Conservation (phyloP, 1,284 basidiomycete genomes). For the Caloboletus inedulis region DNA sequence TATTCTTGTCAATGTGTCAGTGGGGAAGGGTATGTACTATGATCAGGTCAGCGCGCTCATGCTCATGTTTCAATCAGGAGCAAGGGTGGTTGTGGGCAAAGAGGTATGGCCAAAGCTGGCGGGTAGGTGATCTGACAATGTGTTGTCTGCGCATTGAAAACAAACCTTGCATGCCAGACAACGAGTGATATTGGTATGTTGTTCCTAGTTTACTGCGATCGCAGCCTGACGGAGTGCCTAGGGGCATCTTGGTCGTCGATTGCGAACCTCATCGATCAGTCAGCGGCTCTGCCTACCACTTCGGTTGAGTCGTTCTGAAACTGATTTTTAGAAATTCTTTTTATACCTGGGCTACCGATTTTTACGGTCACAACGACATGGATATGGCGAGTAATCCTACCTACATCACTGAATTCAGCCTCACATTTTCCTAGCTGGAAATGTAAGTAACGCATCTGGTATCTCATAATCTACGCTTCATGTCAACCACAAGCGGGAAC, state of each 20-base stretch:
- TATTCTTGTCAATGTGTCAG: slow-evolving; percentile 53
- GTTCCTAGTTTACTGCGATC: neutral
- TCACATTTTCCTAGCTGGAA: slow-evolving; percentile 36
- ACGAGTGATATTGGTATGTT: slow-evolving; percentile 48
- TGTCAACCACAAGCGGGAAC: slow-evolving; percentile 36
- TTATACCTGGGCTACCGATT: slow-evolving; percentile 41
- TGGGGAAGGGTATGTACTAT: slow-evolving; percentile 50
- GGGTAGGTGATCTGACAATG: slow-evolving; percentile 37
- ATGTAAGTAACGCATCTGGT: slow-evolving; percentile 23
- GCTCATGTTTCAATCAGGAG: slow-evolving; percentile 35
- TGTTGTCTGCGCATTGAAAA: neutral
- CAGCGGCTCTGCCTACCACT: neutral
- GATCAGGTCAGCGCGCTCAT: neutral
- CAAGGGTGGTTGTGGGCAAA: slow-evolving; percentile 59
- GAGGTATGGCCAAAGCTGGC: slow-evolving; percentile 55
- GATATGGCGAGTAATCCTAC: slow-evolving; percentile 38
- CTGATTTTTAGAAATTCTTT: slow-evolving; percentile 39
- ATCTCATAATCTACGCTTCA: neutral
- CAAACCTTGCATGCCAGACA: slow-evolving; percentile 37
- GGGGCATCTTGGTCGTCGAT: slow-evolving; percentile 36
- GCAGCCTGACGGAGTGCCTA: slow-evolving; percentile 12
- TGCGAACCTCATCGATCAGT: slow-evolving; percentile 40
- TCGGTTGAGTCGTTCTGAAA: slow-evolving; percentile 5
- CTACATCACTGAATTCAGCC: neutral
- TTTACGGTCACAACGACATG: slow-evolving; percentile 47